Evolutionary conservation across 2,329 filamentous ascomycete genomes (phyloP).

Genomic region (Trichoderma koningiopsis): DNA sequence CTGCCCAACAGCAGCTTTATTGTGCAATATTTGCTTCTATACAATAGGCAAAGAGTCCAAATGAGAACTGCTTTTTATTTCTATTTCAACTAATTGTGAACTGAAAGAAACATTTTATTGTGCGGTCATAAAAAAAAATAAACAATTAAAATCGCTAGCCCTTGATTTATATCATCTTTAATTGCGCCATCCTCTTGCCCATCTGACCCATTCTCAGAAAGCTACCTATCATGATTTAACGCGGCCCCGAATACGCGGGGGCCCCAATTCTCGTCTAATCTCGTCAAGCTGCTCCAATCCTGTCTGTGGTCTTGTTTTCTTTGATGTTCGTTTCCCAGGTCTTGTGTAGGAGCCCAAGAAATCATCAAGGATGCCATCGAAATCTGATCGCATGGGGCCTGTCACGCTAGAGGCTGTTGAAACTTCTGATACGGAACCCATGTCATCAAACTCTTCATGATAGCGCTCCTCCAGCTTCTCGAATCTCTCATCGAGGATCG

Average conservation of each 20-base stretch:
- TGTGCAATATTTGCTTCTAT: not conserved
- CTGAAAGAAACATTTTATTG: not conserved
- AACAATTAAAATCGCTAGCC: slow-evolving; percentile 8
- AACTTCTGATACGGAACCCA: slow-evolving; percentile 60
- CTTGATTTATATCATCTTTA: not conserved
- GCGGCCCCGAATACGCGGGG: slow-evolving; percentile 61
- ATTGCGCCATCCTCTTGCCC: not conserved
- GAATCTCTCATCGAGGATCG: slow-evolving; percentile 84
- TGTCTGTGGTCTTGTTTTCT: slow-evolving; percentile 77
- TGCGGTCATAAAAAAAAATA: not conserved
- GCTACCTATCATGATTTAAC: slow-evolving; percentile 16
- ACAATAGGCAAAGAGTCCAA: not conserved
- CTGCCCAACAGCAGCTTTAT: not conserved
- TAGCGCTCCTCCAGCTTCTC: slow-evolving; percentile 86
- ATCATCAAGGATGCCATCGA: slow-evolving; percentile 89
- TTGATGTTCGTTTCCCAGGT: slow-evolving; percentile 72
- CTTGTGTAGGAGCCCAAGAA: slow-evolving; percentile 78
- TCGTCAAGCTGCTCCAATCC: slow-evolving; percentile 91
- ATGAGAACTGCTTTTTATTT: not conserved
- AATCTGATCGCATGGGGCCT: slow-evolving; percentile 73
- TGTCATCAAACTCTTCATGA: slow-evolving; percentile 52
- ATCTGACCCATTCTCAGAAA: not conserved
- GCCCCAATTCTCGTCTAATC: slow-evolving; percentile 77
- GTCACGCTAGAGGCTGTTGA: slow-evolving; percentile 67
- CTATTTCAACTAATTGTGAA: not conserved